phyloP scores from a whole-genome alignment of 768 basidiomycete species.

The Termitomyces sp. region DNA sequence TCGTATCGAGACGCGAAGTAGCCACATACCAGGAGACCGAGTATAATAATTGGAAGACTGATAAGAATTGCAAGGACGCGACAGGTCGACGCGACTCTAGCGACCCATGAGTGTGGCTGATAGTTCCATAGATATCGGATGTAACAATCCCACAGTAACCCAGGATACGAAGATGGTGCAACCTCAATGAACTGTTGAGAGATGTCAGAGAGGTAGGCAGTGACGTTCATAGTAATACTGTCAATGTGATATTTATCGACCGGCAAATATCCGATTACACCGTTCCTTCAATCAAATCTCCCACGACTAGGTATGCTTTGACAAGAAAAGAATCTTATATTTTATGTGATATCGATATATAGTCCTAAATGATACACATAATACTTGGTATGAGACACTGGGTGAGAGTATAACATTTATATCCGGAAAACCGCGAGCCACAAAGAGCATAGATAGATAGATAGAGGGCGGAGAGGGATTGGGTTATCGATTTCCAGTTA shows the following conservation, averaged over 20 bases:
- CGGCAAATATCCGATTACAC: too few species aligned
- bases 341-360: constrained; percentile 1
- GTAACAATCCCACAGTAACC: constrained; percentile 56
- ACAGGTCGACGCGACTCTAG: constrained; percentile 55
- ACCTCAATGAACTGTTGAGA: constrained; percentile 24
- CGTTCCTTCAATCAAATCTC: background rate
- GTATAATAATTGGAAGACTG: constrained; percentile 56
- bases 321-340: too few species aligned
- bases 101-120: constrained; percentile 63
- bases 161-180: constrained; percentile 34
- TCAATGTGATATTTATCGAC: background rate
- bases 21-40: constrained; percentile 50
- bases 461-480: constrained; percentile 13
- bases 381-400: constrained; percentile 1
- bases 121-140: constrained; percentile 63
- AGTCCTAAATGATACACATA: constrained; percentile 12
- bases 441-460: constrained; percentile 15
- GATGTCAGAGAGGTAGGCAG: constrained; percentile 26
- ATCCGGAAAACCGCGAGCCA: constrained; percentile 17
- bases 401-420: constrained; percentile 5
- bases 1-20: background rate
- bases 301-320: background rate
- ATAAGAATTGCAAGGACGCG: constrained; percentile 65
- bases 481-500: constrained; percentile 24
- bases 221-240: constrained; percentile 32